Evolutionary conservation across 495 filamentous ascomycete species (phyloP).

Genomic region (Penicillium herquei): DNA sequence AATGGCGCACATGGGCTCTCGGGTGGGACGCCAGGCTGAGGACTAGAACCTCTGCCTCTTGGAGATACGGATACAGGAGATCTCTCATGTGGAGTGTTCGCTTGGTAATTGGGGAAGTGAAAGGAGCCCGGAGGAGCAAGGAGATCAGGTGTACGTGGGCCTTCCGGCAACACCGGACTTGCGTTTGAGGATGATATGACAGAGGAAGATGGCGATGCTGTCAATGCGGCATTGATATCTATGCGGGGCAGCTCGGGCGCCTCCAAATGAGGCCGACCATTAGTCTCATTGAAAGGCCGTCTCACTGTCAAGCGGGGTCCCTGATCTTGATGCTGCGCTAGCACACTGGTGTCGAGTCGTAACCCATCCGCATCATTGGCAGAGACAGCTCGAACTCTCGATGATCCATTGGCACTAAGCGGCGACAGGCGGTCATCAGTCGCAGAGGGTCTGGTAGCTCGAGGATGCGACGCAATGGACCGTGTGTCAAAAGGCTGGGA

Average conservation of each 20-base stretch:
- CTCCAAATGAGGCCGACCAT: neutral
- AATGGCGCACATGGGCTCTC: constrained; percentile 46
- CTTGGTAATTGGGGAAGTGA: constrained; percentile 35
- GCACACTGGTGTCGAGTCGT: constrained; percentile 37
- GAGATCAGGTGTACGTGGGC: constrained; percentile 27
- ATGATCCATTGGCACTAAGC: constrained; percentile 26
- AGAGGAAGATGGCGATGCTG: constrained; percentile 42
- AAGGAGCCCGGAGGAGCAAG: constrained; percentile 40
- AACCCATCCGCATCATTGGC: constrained; percentile 57
- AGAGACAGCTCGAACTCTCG: constrained; percentile 61
- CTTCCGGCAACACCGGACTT: constrained; percentile 15
- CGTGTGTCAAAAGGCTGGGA: constrained; percentile 49
- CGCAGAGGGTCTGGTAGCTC: constrained; percentile 22
- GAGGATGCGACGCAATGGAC: constrained; percentile 47
- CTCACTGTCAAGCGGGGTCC: constrained; percentile 31
- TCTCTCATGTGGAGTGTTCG: constrained; percentile 15
- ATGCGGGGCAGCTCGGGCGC: constrained; percentile 18
- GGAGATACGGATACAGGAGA: constrained; percentile 37
- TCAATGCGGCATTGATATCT: constrained; percentile 18
- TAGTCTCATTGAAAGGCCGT: constrained; percentile 30
- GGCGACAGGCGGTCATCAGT: constrained; percentile 32
- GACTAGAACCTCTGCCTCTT: constrained; percentile 19
- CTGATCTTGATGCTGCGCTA: constrained; percentile 18
- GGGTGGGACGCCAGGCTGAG: constrained; percentile 3
- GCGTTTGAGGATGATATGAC: constrained; percentile 18